Conservation (phyloP, 75 land plant species). For the Sequoia sempervirens region DNA sequence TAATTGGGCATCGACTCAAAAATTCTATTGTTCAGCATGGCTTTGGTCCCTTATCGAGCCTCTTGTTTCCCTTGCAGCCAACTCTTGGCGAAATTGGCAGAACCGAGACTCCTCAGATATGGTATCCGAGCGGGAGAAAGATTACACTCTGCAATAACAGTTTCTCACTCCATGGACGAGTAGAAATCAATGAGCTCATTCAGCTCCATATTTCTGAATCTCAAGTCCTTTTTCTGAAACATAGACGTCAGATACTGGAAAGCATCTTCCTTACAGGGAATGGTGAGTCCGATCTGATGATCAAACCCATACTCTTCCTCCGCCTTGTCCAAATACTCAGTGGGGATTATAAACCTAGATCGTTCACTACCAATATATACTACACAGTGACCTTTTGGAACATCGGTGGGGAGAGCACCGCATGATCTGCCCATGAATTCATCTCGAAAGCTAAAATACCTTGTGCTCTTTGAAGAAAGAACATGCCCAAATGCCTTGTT, state of each 20-base stretch:
- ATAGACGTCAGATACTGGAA: conserved; percentile 1
- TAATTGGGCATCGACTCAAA: too few species aligned
- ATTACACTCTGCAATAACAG: too few species aligned
- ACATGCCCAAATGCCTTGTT: background rate
- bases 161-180: too few species aligned
- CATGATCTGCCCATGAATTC: background rate
- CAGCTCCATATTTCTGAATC: background rate
- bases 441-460: background rate
- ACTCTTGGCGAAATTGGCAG: too few species aligned
- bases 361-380: conserved; percentile 64
- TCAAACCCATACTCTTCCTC: conserved; percentile 72
- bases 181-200: background rate
- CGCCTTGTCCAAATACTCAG: conserved; percentile 33
- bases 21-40: too few species aligned
- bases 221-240: background rate
- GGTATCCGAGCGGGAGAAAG: too few species aligned
- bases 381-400: conserved; percentile 32
- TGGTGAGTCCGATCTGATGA: conserved; percentile 39
- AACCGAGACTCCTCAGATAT: too few species aligned
- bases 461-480: background rate
- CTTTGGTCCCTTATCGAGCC: too few species aligned
- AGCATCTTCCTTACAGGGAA: conserved; percentile 52
- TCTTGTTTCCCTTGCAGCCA: too few species aligned
- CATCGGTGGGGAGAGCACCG: background rate
- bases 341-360: conserved; percentile 45